Evolutionary conservation across 768 basidiomycete species (phyloP).

Genomic region (Lyophyllum semitale): DNA sequence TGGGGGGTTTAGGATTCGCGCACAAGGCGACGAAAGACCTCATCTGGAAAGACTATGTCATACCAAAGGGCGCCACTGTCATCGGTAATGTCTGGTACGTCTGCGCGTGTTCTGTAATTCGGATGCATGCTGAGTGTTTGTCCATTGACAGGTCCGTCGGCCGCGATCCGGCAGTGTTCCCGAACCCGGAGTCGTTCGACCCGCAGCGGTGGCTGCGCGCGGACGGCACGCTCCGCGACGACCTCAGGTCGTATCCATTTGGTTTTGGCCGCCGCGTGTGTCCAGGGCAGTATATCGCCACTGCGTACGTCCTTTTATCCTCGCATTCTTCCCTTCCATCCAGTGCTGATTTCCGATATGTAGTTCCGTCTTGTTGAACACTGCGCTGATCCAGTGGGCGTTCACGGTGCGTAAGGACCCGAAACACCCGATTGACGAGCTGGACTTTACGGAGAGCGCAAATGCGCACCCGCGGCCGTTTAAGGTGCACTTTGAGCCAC

Average conservation of each 20-base stretch:
- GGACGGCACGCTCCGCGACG: conserved; percentile 48
- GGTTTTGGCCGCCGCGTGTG: conserved; percentile 69
- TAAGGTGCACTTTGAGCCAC: conserved; percentile 54
- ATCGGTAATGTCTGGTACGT: conserved; percentile 58
- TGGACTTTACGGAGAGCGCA: conserved; percentile 64
- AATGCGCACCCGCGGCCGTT: conserved; percentile 68
- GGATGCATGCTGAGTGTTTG: no score
- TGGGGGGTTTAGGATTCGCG: conserved; percentile 44
- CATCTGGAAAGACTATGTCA: conserved; percentile 52
- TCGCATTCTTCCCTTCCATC: neutral
- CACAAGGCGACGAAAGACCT: conserved; percentile 69
- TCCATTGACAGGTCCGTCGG: conserved; percentile 37
- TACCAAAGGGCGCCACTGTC: conserved; percentile 58
- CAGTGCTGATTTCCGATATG: neutral
- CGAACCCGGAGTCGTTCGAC: conserved; percentile 59
- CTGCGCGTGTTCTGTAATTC: no score
- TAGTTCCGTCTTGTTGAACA: conserved; percentile 67
- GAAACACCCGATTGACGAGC: conserved; percentile 54
- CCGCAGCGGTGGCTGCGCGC: conserved; percentile 58
- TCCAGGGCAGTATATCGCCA: conserved; percentile 64
- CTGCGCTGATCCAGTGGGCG: conserved; percentile 65
- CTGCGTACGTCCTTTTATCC: conserved; percentile 27
- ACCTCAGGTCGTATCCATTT: conserved; percentile 53
- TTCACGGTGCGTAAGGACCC: conserved; percentile 59
- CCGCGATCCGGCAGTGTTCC: conserved; percentile 58